Base-by-base conservation (phyloP, 164 flowering plant genomes). In the Platanus orientalis region DNA sequence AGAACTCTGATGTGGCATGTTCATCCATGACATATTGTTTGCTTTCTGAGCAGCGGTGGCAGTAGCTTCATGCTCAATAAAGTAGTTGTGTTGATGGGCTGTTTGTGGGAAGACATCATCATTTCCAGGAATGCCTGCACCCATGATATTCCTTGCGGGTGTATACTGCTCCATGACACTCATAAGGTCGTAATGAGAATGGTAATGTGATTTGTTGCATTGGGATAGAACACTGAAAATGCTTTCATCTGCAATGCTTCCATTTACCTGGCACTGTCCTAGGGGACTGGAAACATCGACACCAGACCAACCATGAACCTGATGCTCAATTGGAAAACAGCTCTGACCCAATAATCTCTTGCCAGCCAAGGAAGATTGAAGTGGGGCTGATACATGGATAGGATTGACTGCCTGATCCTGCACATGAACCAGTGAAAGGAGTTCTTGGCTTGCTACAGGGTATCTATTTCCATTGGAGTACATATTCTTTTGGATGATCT, bases 221-320 rank as follows among this genome's bases (percentile, higher is more conserved):
- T 88, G 89, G 27, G 93, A 73, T 23, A 86, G 58, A 56, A 87
- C 84, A 66, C 89, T 74, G 67, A 73, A 88, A 29, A 85, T 72
- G 62, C 85, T 83, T 55, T 78, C 90, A 65, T 90, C 95, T 10
- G 71, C 65, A 34, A 58, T 73, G 61, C 69, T 73, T 62, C 78
- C 79, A 69, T 66, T 73, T 30, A 73, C 82, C 70, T 76, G 47
- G 64, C 80, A 69, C 58, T 78, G 85, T 44, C 63, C 75, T 1
- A 73, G 54, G 34, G 72, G 29, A 62, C 73, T 63, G 13, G 69
- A 67, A 62, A 65, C 72, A 51, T 76, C 84, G 14, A 79, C 36
- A 47, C 69, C 70, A 59, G 80, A 65, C 90, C 86, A 84, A 65
- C 77, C 76, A 20, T 72, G 81, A 25, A 71, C 71, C 47, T 71